Evolutionary conservation across 23 red algal genomes (phyloP), one percentile per base, ranked within the genome.

Genomic region (Pyropia yezoensis): DNA sequence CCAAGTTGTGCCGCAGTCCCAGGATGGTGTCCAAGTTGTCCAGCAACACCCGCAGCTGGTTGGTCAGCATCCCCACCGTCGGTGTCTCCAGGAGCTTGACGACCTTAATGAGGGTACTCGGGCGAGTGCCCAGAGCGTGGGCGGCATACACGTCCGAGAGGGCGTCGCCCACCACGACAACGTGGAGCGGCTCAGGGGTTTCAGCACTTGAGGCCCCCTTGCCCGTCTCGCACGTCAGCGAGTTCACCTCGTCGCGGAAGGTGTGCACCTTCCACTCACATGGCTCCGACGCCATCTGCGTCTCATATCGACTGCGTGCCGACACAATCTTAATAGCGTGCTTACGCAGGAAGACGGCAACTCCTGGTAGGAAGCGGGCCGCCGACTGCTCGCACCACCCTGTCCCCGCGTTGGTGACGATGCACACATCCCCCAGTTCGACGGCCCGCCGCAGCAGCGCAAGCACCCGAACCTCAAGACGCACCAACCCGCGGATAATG

Each of bases 341-440:
- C 54, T 29, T 18, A 7, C 90, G 77, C 39, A 96, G 61, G 65
- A 88, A 88, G 18, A 57, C 59, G n/a, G 57, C 67, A 14, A 90
- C 84, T 21, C 78, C 71, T 27, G 92, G 92, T 8, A 96, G 61
- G 77, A 96, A 96, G 69, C 87, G 85, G 21, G 60, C 72, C n/a
- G 81, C 80, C 17, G 75, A 85, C 15, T 90, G 83, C 67, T 89
- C 83, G 9, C 90, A 85, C 92, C 92, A 96, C n/a, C 92, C 92
- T 22, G 82, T 88, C 56, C 83, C 92, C 0, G 92, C 92, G 55
- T 96, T 96, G 33, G 92, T 96, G 39, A 96, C 71, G 54, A 96
- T 82, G 11, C 80, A 63, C 25, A 96, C 72, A 18, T 69, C 83
- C 52, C 92, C 92, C 33, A 81, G 63, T 13, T 30, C 50, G 24